Percentiles rank a stretch among this genome's conserved stretches.
These are phyloP conservation scores for Moniliophthora roreri DNA, from an alignment of 1,284 basidiomycete species.

Conservation along the genomic window DNA sequence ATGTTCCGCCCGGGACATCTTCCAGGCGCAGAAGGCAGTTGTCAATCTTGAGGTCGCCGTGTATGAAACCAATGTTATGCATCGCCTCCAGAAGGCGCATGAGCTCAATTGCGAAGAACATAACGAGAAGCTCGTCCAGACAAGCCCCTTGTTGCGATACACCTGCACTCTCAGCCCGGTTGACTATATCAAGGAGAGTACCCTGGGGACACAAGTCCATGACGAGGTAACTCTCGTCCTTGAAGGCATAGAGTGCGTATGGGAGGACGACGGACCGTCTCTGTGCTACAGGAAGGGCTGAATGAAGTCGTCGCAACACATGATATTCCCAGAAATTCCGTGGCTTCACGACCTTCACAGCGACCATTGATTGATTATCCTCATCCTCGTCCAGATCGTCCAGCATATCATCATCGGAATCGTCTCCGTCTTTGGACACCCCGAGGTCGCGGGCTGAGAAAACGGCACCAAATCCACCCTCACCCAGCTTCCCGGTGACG, in stretches of 20 bases:
- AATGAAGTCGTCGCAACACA: conserved; percentile 78
- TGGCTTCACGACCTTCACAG: conserved; percentile 92
- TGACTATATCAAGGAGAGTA: conserved; percentile 91
- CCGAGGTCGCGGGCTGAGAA: conserved; percentile 78
- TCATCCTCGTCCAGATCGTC: conserved; percentile 63
- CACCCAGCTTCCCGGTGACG: conserved; percentile 87
- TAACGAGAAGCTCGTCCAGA: conserved; percentile 90
- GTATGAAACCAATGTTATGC: conserved; percentile 84
- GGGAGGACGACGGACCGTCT: conserved; percentile 72
- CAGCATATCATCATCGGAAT: conserved; percentile 48
- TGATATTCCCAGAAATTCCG: conserved; percentile 93
- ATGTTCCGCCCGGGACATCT: conserved; percentile 69
- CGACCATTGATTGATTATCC: conserved; percentile 62
- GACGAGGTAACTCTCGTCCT: conserved; percentile 89
- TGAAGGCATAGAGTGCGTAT: conserved; percentile 77
- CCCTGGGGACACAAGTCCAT: conserved; percentile 91
- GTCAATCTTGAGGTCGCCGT: conserved; percentile 99
- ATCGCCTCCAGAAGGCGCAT: conserved; percentile 82
- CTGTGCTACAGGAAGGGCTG: conserved; percentile 55
- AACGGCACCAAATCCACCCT: conserved; percentile 95
- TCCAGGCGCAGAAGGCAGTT: conserved; percentile 94
- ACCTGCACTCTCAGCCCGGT: conserved; percentile 71
- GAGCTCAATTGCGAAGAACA: conserved; percentile 95
- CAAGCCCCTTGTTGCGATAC: conserved; percentile 78
- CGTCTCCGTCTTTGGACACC: conserved; percentile 30